phyloP scores from a whole-genome alignment of 2,329 filamentous ascomycete genomes.

The Stemphylium beticola region DNA sequence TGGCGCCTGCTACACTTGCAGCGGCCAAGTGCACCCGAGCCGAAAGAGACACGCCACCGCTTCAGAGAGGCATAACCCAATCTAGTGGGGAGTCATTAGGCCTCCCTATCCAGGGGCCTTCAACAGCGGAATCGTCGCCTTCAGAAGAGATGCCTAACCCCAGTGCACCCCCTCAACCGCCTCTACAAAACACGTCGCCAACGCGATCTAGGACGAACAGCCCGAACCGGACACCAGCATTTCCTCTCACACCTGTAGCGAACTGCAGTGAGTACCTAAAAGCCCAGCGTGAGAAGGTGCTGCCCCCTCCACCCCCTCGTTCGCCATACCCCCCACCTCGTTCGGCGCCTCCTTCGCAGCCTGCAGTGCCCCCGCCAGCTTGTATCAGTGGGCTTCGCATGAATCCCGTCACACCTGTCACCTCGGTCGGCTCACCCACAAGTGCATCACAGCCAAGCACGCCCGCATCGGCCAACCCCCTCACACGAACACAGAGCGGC shows the following conservation, averaged over 20 bases:
- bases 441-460: conserved; percentile 21
- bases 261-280: conserved; percentile 42
- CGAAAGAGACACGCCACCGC: conserved; percentile 27
- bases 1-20: conserved; percentile 47
- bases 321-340: conserved; percentile 14
- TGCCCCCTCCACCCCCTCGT: conserved; percentile 38
- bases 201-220: conserved; percentile 21
- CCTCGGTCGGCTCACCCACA: conserved; percentile 23
- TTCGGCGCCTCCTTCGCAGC: conserved; percentile 11
- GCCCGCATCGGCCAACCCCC: conserved; percentile 23
- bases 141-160: conserved; percentile 25
- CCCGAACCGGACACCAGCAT: conserved; percentile 33
- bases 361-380: conserved; percentile 14
- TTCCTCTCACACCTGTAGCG: conserved; percentile 34
- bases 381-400: conserved; percentile 41
- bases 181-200: conserved; percentile 24
- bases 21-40: conserved; percentile 35
- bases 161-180: conserved; percentile 28
- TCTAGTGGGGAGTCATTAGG: conserved; percentile 35
- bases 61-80: conserved; percentile 34
- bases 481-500: conserved; percentile 21
- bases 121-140: conserved; percentile 15
- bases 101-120: conserved; percentile 42
- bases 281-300: conserved; percentile 42
- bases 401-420: conserved; percentile 42